These are phyloP conservation scores for Pichia sp. DNA, from an alignment of 1,139 yeast species.

Conservation along the genomic window DNA sequence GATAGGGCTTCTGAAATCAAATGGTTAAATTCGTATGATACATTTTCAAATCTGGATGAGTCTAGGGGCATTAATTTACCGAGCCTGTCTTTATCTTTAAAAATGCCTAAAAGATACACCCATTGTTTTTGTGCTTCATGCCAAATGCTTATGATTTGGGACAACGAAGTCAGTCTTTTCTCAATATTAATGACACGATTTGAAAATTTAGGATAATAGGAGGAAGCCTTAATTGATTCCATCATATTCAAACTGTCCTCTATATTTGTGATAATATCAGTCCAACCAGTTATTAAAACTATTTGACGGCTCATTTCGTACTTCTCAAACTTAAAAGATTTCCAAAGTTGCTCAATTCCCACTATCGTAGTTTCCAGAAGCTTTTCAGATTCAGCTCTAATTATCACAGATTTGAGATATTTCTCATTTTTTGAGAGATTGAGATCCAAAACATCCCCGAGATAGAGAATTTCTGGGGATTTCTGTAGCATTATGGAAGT, in stretches of 20 bases:
- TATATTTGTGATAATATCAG: slow-evolving; percentile 53
- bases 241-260: slow-evolving; percentile 61
- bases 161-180: slow-evolving; percentile 48
- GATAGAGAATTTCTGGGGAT: slow-evolving; percentile 28
- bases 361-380: slow-evolving; percentile 52
- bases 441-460: slow-evolving; percentile 60
- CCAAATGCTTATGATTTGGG: slow-evolving; percentile 63
- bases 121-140: slow-evolving; percentile 85
- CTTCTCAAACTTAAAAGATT: slow-evolving; percentile 44
- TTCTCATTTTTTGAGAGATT: slow-evolving; percentile 46
- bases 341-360: slow-evolving; percentile 50
- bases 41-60: slow-evolving; percentile 58
- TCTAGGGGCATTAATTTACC: slow-evolving; percentile 66
- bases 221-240: slow-evolving; percentile 69
- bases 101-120: slow-evolving; percentile 81
- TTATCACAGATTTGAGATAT: slow-evolving; percentile 47
- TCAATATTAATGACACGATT: slow-evolving; percentile 57
- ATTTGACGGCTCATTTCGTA: slow-evolving; percentile 53
- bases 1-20: slow-evolving; percentile 51
- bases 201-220: slow-evolving; percentile 59
- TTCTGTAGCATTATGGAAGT: slow-evolving; percentile 24
- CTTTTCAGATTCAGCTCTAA: slow-evolving; percentile 71
- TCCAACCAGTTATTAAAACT: slow-evolving; percentile 68
- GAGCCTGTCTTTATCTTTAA: slow-evolving; percentile 58
- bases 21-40: slow-evolving; percentile 58